These are phyloP conservation scores for Rhodomyrtus psidioides DNA, from an alignment of 441 rosid genomes.

Conservation along the genomic window DNA sequence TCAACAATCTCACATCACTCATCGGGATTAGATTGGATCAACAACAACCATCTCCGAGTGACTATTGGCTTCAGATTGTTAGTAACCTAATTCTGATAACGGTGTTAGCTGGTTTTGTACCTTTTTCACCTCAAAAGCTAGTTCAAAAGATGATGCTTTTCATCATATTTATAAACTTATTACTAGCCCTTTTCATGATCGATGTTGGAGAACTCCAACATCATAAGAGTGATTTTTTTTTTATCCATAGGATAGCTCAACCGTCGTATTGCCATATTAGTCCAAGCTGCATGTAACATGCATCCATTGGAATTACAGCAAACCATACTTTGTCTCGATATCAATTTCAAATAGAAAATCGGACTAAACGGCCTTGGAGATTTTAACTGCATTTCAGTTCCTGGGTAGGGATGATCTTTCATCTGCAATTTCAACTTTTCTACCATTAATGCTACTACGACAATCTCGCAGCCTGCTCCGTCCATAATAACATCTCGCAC, in stretches of 20 bases:
- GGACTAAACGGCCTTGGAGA: neutral
- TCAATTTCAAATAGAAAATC: neutral
- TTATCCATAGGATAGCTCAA: neutral
- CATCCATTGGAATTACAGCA: neutral
- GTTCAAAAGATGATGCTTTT: too few species aligned
- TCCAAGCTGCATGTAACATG: neutral
- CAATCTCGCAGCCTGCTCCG: neutral
- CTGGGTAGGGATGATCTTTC: neutral
- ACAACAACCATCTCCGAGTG: too few species aligned
- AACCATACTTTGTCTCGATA: neutral
- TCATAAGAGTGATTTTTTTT: neutral
- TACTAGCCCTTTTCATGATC: too few species aligned
- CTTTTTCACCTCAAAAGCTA: too few species aligned
- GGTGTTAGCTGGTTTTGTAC: too few species aligned
- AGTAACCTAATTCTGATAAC: too few species aligned
- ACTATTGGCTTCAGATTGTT: too few species aligned
- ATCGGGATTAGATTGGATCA: too few species aligned
- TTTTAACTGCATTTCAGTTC: neutral
- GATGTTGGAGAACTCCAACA: too few species aligned
- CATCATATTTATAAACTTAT: too few species aligned
- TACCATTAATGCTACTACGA: neutral
- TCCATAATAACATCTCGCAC: neutral
- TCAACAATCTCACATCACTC: too few species aligned
- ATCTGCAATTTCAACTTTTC: neutral
- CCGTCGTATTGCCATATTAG: neutral